Base-by-base conservation (phyloP, 139 green algal species). In the Picochlorum sp. region DNA sequence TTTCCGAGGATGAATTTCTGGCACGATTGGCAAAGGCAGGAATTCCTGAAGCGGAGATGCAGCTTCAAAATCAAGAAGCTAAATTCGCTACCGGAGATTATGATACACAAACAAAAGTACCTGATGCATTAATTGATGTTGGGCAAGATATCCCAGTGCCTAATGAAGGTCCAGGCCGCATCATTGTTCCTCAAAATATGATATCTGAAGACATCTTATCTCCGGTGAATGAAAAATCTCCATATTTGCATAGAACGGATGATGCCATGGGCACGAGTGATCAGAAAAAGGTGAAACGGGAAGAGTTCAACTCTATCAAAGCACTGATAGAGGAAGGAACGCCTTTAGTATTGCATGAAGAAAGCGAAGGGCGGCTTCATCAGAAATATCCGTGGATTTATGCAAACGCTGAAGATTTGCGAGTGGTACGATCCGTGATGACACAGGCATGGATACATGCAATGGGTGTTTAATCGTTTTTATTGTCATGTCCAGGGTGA, bases 341-440 rank as follows among this genome's bases (percentile, higher is more conserved):
- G 16, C 24, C 52, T 32, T 56, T 77, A 49, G 64, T 89, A 38
- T 44, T 91, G 24, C 57, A 62, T 26, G 72, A 72, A 10, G 82
- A 88, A 37, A 60, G 65, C 2, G 64, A 57, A 0, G 83, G 81
- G 0, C 30, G 73, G 28, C 69, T 89, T 54, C 76, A 80, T 65
- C 62, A 68, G 7, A 74, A 64, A 13, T 74, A 92, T 74, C 80
- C 72, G 6, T 90, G 76, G 66, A 68, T 92, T 54, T 94, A 89
- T 69, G 74, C 76, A 11, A 20, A 41, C 3, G 59, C 79, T 0
- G 78, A 77, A 13, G 65, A 80, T 34, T 68, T 96, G 18, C 82
- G 68, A 3, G 37, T 96, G 49, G 47, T 54, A 54, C 47, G 47
- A 54, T 26, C 8, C 11, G n/a, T 11, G 8, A 13, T 41, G 34